Percentiles rank a stretch among this genome's conserved stretches.
phyloP scores from a whole-genome alignment of 495 filamentous ascomycete species.

The Aspergillus kassunensis region DNA sequence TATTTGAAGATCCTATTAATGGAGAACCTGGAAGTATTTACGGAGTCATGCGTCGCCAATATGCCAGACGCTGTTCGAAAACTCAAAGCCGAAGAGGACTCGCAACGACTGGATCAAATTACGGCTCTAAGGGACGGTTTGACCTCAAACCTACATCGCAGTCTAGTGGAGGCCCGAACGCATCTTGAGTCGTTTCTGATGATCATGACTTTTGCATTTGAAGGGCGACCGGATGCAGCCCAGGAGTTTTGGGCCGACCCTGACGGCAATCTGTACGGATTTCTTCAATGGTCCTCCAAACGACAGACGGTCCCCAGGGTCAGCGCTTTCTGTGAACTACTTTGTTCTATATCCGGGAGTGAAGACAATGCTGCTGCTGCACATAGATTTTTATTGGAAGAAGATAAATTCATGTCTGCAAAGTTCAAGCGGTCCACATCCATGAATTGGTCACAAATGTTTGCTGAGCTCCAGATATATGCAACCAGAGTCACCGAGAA shows the following conservation, averaged over 20 bases:
- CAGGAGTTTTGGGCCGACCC: slow-evolving; percentile 84
- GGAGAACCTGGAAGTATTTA: slow-evolving; percentile 75
- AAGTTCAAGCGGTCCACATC: slow-evolving; percentile 75
- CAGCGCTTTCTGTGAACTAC: slow-evolving; percentile 92
- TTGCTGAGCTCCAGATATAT: slow-evolving; percentile 79
- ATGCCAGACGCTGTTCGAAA: slow-evolving; percentile 87
- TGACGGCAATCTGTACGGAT: slow-evolving; percentile 87
- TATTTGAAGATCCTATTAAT: slow-evolving; percentile 67
- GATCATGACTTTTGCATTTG: slow-evolving; percentile 87
- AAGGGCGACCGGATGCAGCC: slow-evolving; percentile 74
- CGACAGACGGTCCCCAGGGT: slow-evolving; percentile 89
- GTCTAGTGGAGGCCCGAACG: slow-evolving; percentile 53
- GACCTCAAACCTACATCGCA: slow-evolving; percentile 42
- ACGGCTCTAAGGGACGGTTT: slow-evolving; percentile 46
- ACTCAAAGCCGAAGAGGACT: slow-evolving; percentile 84
- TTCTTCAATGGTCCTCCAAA: slow-evolving; percentile 91
- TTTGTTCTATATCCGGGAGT: slow-evolving; percentile 77
- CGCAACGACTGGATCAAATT: slow-evolving; percentile 69
- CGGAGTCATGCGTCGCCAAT: slow-evolving; percentile 89
- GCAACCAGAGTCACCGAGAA: slow-evolving; percentile 64
- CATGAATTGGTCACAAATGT: slow-evolving; percentile 88
- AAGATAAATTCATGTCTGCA: slow-evolving; percentile 65
- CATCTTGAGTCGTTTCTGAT: slow-evolving; percentile 90
- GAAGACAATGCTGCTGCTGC: slow-evolving; percentile 74
- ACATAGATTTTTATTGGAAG: slow-evolving; percentile 85